A percentile compares a stretch with the other conserved stretches of the same genome.
phyloP scores from a whole-genome alignment of 441 rosid species.

The Gossypium trilobum region DNA sequence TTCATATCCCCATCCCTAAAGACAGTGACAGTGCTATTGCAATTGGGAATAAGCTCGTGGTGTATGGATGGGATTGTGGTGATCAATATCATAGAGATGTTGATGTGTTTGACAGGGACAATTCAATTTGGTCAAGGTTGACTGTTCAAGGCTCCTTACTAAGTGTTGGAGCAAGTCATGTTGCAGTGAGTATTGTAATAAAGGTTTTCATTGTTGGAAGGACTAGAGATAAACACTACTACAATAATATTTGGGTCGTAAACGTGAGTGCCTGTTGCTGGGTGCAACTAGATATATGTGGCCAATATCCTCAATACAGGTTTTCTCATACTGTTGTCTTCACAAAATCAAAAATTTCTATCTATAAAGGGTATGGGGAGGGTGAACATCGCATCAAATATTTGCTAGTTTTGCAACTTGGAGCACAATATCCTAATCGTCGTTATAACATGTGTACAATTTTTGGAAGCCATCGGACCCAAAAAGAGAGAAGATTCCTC shows the following conservation, averaged over 20 bases:
- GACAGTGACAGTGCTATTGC: slow-evolving; percentile 58
- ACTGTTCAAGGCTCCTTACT: slow-evolving; percentile 42
- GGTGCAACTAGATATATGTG: slow-evolving; percentile 36
- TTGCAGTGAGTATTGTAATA: slow-evolving; percentile 41
- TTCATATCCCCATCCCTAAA: slow-evolving; percentile 50
- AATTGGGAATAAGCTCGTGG: slow-evolving; percentile 38
- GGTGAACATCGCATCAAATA: slow-evolving; percentile 63
- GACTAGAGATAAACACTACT: slow-evolving; percentile 61
- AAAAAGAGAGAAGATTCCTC: slow-evolving; percentile 29
- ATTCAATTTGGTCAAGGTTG: slow-evolving; percentile 49
- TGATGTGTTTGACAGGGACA: slow-evolving; percentile 39
- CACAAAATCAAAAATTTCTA: slow-evolving; percentile 31
- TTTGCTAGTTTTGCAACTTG: slow-evolving; percentile 47
- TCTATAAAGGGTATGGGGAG: slow-evolving; percentile 72
- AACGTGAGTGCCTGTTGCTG: slow-evolving; percentile 33
- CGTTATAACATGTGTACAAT: slow-evolving; percentile 29
- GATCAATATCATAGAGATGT: slow-evolving; percentile 53
- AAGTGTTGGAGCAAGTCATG: slow-evolving; percentile 61
- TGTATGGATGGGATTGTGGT: slow-evolving; percentile 67
- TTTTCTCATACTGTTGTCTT: slow-evolving; percentile 62
- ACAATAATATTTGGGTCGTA: slow-evolving; percentile 59
- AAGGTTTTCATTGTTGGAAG: slow-evolving; percentile 61
- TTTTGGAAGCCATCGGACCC: slow-evolving; percentile 36
- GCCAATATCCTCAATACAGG: slow-evolving; percentile 58
- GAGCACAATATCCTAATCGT: slow-evolving; percentile 27